Base-by-base conservation (phyloP, 495 filamentous ascomycete genomes). In the Eremomyces bilateralis region DNA sequence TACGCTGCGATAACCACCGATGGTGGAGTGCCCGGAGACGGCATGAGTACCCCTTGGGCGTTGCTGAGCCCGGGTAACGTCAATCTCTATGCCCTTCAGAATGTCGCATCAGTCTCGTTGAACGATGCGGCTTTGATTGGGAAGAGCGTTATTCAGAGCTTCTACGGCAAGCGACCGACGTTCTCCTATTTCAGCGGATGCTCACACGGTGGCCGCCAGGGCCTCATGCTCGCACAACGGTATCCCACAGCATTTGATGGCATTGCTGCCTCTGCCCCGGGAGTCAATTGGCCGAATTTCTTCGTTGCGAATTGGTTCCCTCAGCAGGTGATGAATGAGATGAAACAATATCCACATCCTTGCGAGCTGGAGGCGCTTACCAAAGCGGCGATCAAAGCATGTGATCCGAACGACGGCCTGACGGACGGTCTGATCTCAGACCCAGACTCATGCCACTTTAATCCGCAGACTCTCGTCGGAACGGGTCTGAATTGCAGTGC, bases 121-220 rank as follows among this genome's bases (percentile, higher is more conserved):
- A 22, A 38, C 17, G 39, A 42, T 13, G 39, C 35, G 34, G 31
- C 34, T 3, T 8, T 38, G 6, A 20, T 45, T 18, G 40, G 20
- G 13, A 45, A 47, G 22, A n/a, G n/a, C 10, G 20, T 47, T 4
- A 42, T 18, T 4, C 16, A 42, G 19, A 33, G 31, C 15, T 43
- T 50, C 40, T 64, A 64, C 37, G 52, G 57, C 2, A 31, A 36
- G 17, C 20, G 28, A 0, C 50, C 56, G 0, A 30, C 35, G 4
- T 61, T 48, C 38, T 59, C 57, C 8, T 64, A 62, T 40, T 64
- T 43, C 37, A 61, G 43, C 37, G 58, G 61, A 4, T 64, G 59
- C 36, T 60, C 56, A 10, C 54, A 51, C 38, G 59, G 57, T 13
- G 59, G 60, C 8, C 49, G 59, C 0, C 56, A 60, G 33, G 60